Evolutionary conservation across 2,329 filamentous ascomycete species (phyloP).

Genomic region (Fusarium dimerum): DNA sequence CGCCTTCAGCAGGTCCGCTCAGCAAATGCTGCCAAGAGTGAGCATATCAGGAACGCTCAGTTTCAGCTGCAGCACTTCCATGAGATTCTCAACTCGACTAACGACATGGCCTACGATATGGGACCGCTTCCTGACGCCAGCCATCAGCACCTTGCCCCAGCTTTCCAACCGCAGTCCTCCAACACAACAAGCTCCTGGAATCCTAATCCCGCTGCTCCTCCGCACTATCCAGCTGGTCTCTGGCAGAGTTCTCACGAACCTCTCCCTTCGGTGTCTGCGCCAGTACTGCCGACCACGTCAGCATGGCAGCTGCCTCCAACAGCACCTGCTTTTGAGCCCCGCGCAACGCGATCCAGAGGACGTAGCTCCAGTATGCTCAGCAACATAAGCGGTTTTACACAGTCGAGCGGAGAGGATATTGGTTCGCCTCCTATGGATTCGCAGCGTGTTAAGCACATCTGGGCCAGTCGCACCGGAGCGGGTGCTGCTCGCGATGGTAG

Average conservation of each 20-base stretch:
- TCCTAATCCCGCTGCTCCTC: constrained; percentile 34
- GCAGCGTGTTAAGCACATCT: constrained; percentile 22
- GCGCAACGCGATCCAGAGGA: constrained; percentile 48
- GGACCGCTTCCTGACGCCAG: constrained; percentile 19
- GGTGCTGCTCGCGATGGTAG: constrained; percentile 29
- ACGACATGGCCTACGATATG: constrained; percentile 35
- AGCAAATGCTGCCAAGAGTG: constrained; percentile 32
- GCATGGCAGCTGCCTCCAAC: constrained; percentile 41
- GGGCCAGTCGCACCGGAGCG: constrained; percentile 27
- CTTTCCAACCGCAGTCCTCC: constrained; percentile 19
- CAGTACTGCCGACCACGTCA: constrained; percentile 34
- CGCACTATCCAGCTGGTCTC: constrained; percentile 37
- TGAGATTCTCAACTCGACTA: constrained; percentile 34
- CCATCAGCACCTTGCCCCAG: constrained; percentile 27
- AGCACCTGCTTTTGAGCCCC: constrained; percentile 37
- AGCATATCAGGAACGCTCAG: constrained; percentile 34
- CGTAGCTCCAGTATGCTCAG: constrained; percentile 69
- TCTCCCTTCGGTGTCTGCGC: constrained; percentile 32
- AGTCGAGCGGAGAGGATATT: constrained; percentile 57
- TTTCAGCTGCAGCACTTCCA: constrained; percentile 36
- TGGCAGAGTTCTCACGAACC: constrained; percentile 41
- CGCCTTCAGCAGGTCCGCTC: constrained; percentile 42
- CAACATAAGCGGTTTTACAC: constrained; percentile 66
- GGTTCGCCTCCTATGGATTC: constrained; percentile 27
- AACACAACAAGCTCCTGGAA: constrained; percentile 34